Conservation (phyloP, 495 filamentous ascomycete species). For the Podospora appendiculata region DNA sequence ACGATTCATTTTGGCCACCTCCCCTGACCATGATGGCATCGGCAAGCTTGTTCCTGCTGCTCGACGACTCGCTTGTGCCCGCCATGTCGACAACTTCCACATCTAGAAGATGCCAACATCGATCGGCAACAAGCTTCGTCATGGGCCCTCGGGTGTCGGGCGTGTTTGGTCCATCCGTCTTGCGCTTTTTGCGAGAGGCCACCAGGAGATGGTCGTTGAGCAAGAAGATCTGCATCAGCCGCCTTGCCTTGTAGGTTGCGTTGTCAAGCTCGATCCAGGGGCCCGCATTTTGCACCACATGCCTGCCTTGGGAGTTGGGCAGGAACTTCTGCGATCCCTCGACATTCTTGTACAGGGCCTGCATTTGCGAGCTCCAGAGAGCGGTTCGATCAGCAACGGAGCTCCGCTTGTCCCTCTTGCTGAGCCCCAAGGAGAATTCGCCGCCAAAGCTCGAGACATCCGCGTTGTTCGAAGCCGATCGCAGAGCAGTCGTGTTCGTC, state of each 20-base stretch:
- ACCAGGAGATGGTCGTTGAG: constrained; percentile 93
- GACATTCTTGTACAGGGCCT: constrained; percentile 84
- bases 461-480: constrained; percentile 52
- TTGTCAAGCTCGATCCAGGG: constrained; percentile 95
- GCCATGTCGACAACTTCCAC: constrained; percentile 88
- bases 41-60: constrained; percentile 58
- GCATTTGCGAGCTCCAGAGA: constrained; percentile 87
- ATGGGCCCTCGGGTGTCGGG: constrained; percentile 51
- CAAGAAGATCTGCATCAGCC: constrained; percentile 80
- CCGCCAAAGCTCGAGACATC: constrained; percentile 14
- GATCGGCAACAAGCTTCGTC: constrained; percentile 80
- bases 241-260: constrained; percentile 85
- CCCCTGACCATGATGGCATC: constrained; percentile 85
- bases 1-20: constrained; percentile 75
- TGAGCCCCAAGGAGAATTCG: constrained; percentile 41
- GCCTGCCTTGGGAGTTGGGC: constrained; percentile 81
- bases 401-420: constrained; percentile 62
- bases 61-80: constrained; percentile 47
- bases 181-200: constrained; percentile 84
- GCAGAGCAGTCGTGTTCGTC: constrained; percentile 61
- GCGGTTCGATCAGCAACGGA: constrained; percentile 93
- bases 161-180: constrained; percentile 57
- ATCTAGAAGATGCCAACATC: constrained; percentile 91
- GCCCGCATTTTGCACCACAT: constrained; percentile 82
- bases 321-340: constrained; percentile 96